Evolutionary conservation across 2,329 filamentous ascomycete species (phyloP).

Genomic region (Anthostomella pinea): DNA sequence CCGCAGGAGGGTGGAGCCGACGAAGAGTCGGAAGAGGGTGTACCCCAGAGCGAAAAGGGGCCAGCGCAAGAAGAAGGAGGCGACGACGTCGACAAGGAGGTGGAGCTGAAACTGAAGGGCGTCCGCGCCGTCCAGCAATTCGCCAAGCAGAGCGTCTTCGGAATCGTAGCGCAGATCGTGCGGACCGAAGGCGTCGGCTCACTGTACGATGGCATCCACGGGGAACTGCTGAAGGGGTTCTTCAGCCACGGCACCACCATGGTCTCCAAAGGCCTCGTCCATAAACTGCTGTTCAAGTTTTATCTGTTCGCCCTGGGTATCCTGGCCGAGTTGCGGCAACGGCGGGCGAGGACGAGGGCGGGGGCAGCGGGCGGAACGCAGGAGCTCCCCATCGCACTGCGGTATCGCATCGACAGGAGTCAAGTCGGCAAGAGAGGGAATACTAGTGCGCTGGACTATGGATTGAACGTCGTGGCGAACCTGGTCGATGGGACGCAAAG

Average conservation of each 20-base stretch:
- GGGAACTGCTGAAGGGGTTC: conserved; percentile 79
- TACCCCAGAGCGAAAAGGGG: background rate
- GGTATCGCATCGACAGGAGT: conserved; percentile 13
- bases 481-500: conserved; percentile 23
- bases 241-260: conserved; percentile 85
- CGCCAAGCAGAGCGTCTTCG: conserved; percentile 55
- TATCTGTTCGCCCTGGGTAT: conserved; percentile 64
- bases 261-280: conserved; percentile 77
- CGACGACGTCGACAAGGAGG: conserved; percentile 22
- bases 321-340: conserved; percentile 24
- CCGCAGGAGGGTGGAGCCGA: too few species aligned
- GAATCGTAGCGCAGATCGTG: conserved; percentile 56
- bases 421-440: background rate
- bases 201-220: conserved; percentile 73
- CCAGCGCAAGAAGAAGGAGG: conserved; percentile 3
- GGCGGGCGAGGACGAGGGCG: background rate
- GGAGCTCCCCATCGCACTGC: conserved; percentile 9
- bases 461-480: conserved; percentile 19
- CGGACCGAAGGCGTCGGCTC: conserved; percentile 64
- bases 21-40: conserved; percentile 5
- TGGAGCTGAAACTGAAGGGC: conserved; percentile 30
- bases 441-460: conserved; percentile 8
- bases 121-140: conserved; percentile 25
- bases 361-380: background rate
- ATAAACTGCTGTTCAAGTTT: conserved; percentile 66